Percentiles rank a stretch among this genome's conserved stretches.
Evolutionary conservation across 768 basidiomycete genomes (phyloP).

Genomic region (Lentinula boryana): DNA sequence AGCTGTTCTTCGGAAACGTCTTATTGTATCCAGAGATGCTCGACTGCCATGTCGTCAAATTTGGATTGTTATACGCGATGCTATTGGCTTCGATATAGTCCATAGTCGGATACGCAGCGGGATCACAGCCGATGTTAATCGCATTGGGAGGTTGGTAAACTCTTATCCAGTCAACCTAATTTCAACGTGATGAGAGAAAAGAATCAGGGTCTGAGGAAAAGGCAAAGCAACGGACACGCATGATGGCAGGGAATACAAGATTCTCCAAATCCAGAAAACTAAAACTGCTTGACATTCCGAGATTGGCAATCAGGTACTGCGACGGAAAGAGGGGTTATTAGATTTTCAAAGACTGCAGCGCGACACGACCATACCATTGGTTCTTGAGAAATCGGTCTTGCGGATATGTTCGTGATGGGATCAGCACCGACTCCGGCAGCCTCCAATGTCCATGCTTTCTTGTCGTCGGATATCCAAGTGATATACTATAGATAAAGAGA

Average conservation of each 20-base stretch:
- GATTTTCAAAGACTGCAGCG: constrained; percentile 16
- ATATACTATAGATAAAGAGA: constrained; percentile 52
- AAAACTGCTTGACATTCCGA: constrained; percentile 81
- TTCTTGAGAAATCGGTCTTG: constrained; percentile 70
- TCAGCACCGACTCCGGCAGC: constrained; percentile 65
- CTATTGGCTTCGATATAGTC: constrained; percentile 53
- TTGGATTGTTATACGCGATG: constrained; percentile 1
- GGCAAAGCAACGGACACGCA: constrained; percentile 23
- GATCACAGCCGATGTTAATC: constrained; percentile 69
- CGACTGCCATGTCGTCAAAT: constrained; percentile 9
- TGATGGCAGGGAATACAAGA: constrained; percentile 57
- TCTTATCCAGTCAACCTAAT: constrained; percentile 37
- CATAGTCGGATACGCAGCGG: constrained; percentile 57
- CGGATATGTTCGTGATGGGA: constrained; percentile 48
- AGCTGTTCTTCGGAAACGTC: constrained; percentile 32
- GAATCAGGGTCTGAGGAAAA: not conserved
- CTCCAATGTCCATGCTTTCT: constrained; percentile 69
- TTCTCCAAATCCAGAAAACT: constrained; percentile 61
- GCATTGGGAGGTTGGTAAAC: constrained; percentile 63
- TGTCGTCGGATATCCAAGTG: constrained; percentile 72
- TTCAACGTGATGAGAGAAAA: not conserved
- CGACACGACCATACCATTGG: constrained; percentile 60
- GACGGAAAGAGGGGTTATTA: constrained; percentile 20
- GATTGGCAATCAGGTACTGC: constrained; percentile 76
- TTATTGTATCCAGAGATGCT: constrained; percentile 13